These are phyloP conservation scores for Agrostemma githago DNA, from an alignment of 148 eudicot species.

Conservation along the genomic window DNA sequence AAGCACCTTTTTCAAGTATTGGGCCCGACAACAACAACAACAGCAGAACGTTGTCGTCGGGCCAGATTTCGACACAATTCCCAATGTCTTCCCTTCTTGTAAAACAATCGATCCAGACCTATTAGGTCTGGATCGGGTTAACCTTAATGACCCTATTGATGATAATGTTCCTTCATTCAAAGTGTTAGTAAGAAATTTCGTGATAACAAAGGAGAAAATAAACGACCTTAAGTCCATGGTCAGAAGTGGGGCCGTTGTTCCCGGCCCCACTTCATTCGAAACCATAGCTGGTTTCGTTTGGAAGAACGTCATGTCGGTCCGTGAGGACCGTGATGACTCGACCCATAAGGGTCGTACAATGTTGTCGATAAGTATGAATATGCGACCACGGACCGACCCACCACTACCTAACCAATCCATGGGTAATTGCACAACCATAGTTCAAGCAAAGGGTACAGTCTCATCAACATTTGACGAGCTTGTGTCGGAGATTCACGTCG, in stretches of 20 bases:
- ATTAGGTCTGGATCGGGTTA: neutral
- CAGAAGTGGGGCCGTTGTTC: neutral
- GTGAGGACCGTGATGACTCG: neutral
- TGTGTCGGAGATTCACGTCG: neutral
- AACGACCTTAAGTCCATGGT: neutral
- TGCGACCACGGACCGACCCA: conserved; percentile 3
- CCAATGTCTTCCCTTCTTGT: conserved; percentile 1
- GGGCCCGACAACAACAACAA: neutral
- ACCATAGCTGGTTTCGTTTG: neutral
- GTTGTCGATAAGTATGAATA: neutral
- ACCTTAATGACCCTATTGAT: neutral
- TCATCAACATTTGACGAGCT: neutral
- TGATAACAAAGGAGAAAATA: neutral
- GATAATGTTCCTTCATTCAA: neutral
- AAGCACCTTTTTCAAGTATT: neutral
- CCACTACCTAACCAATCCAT: conserved; percentile 10
- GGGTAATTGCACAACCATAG: neutral
- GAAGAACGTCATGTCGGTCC: neutral
- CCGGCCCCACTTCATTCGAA: conserved; percentile 11
- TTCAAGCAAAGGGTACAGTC: neutral
- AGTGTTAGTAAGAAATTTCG: neutral
- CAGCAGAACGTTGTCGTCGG: neutral
- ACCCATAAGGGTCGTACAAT: neutral
- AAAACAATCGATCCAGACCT: neutral
- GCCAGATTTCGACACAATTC: neutral